Conservation (phyloP, 371 early-diverging fungal species). For the Nematocida minor region DNA sequence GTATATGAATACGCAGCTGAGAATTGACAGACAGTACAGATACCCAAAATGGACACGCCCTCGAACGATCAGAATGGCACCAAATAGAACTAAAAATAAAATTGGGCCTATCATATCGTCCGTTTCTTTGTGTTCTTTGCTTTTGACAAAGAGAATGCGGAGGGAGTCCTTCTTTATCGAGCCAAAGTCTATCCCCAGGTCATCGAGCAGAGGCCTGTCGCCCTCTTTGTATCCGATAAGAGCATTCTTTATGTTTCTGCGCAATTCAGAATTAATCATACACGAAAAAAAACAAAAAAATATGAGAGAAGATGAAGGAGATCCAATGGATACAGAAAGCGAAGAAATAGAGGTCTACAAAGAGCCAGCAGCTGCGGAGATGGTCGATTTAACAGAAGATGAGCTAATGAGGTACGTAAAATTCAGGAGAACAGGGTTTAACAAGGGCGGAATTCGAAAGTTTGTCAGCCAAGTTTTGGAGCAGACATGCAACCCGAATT, state of each 20-base stretch:
- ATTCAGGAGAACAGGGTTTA: constrained; percentile 76
- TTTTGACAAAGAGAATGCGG: constrained; percentile 48
- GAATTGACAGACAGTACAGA: constrained; percentile 60
- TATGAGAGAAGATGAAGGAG: constrained; percentile 34
- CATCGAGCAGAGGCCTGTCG: constrained; percentile 63
- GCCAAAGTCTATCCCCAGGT: constrained; percentile 63
- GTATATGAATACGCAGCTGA: constrained; percentile 55
- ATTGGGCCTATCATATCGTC: constrained; percentile 63
- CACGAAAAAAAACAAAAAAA: constrained; percentile 37
- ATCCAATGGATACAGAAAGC: not conserved
- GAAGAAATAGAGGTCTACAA: not conserved
- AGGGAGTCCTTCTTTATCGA: constrained; percentile 55
- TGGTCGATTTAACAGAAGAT: constrained; percentile 73
- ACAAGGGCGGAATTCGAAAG: constrained; percentile 74
- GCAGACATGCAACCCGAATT: constrained; percentile 75
- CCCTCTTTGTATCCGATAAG: constrained; percentile 54
- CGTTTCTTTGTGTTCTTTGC: not conserved
- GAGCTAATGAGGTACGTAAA: constrained; percentile 78
- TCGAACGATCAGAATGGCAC: constrained; percentile 54
- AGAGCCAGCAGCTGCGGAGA: not conserved
- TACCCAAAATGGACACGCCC: constrained; percentile 64
- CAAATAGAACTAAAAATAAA: constrained; percentile 55
- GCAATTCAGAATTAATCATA: constrained; percentile 7
- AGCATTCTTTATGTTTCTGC: constrained; percentile 52
- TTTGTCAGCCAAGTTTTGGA: constrained; percentile 68